Evolutionary conservation across 768 basidiomycete species (phyloP), one percentile per base, ranked within the genome.

Genomic region (Leccinum rimulosum): DNA sequence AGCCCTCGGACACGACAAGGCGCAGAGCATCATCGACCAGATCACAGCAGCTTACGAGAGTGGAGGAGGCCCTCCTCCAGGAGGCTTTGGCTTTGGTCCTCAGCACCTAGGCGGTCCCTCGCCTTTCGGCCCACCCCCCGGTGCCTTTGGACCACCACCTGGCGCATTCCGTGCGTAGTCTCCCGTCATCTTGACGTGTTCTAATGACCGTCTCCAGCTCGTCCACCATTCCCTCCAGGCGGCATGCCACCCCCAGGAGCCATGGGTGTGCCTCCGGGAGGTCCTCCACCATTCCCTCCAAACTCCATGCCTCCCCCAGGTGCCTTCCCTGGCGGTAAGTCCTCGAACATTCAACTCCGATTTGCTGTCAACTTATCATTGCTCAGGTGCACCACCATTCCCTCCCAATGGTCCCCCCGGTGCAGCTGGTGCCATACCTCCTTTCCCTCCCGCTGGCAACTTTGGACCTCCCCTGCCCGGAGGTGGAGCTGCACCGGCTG

Each of bases 21-120:
- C 96, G 17, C 97, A 99, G 75, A 93, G 79, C 67, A 94, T 98
- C 72, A 98, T 99, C 72, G 96, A 99, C 82, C 93, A 96, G 75
- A 98, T 99, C 74, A 95, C 94, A 38, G 87, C 90, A 22, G 87
- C 91, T 27, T 97, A 96, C 69, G 96, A 98, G 75, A 83, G 82
- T 30, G 86, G 90, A 47, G 87, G 87, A 54, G 90, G 90, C 2
- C 92, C 91, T 43, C 92, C 92, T 64, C 90, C 90, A 11, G 91
- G 91, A 54, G 91, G 92, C 4, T 93, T 93, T 62, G 89, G 89
- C 8, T 92, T 92, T 65, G 89, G 89, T 25, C 89, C 91, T 43
- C 90, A 90, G 60, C 89, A 91, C 73, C 78, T 92, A 53, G 83
- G 81, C 54, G 81, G 76, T 1, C 84, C 84, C 3, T 67, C 77